phyloP scores from a whole-genome alignment of 495 filamentous ascomycete species.

The Penicillium subrubescens region DNA sequence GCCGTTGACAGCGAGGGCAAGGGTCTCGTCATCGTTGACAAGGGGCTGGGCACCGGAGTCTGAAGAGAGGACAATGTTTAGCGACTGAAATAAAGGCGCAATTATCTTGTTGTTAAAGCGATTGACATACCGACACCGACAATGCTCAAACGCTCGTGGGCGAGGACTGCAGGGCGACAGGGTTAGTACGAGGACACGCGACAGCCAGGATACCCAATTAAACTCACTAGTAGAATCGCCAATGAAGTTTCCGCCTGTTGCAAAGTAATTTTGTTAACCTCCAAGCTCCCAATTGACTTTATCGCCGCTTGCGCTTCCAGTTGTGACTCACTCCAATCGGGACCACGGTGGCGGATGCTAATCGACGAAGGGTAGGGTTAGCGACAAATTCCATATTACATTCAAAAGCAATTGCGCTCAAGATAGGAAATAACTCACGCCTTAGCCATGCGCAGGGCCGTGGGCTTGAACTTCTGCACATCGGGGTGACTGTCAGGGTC shows the following conservation, averaged over 20 bases:
- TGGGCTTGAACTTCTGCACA: slow-evolving; percentile 95
- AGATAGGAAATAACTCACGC: slow-evolving; percentile 61
- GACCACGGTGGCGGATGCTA: slow-evolving; percentile 93
- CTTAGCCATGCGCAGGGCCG: slow-evolving; percentile 93
- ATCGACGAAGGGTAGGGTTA: slow-evolving; percentile 18
- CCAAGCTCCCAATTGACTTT: slow-evolving; percentile 1
- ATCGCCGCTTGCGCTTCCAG: slow-evolving; percentile 14
- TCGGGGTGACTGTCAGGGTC: slow-evolving; percentile 73
- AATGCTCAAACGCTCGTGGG: slow-evolving; percentile 95
- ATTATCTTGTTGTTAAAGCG: background rate
- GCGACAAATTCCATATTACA: slow-evolving; percentile 40
- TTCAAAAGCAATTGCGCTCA: slow-evolving; percentile 16
- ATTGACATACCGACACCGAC: slow-evolving; percentile 87
- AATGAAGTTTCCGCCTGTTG: slow-evolving; percentile 76
- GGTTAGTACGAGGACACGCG: slow-evolving; percentile 16
- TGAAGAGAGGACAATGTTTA: slow-evolving; percentile 37
- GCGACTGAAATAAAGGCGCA: background rate
- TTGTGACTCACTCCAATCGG: slow-evolving; percentile 91
- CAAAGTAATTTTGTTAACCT: slow-evolving; percentile 19
- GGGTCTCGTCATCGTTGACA: slow-evolving; percentile 82
- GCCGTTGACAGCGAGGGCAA: slow-evolving; percentile 96
- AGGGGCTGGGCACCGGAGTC: slow-evolving; percentile 95
- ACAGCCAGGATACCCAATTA: background rate
- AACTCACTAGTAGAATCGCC: slow-evolving; percentile 81
- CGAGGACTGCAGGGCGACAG: slow-evolving; percentile 69